Conservation (phyloP, 2,329 filamentous ascomycete genomes). For the Cercospora canescens region DNA sequence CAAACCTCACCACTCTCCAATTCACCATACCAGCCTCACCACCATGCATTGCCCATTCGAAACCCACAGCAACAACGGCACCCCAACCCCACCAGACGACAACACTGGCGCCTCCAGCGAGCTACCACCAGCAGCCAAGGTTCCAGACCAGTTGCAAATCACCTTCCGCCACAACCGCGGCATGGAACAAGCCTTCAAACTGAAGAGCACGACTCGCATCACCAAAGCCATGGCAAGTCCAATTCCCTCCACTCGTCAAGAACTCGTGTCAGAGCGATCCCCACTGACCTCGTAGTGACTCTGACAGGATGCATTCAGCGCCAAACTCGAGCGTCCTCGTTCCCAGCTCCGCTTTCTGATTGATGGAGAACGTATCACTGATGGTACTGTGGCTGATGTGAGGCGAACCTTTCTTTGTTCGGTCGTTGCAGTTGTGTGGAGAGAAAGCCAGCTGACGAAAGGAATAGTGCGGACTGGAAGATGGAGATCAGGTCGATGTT, state of each 20-base stretch:
- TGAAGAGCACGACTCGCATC: conserved; percentile 29
- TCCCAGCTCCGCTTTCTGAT: conserved; percentile 25
- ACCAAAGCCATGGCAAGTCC: conserved; percentile 27
- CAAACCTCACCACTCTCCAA: background rate
- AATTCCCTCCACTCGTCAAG: too few relatives aligned
- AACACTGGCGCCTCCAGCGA: background rate
- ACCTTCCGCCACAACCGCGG: conserved; percentile 22
- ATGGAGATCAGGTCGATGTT: conserved; percentile 28
- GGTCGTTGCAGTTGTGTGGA: background rate
- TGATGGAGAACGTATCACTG: conserved; percentile 25
- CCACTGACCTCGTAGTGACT: background rate
- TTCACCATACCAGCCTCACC: background rate
- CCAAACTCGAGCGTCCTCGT: conserved; percentile 14
- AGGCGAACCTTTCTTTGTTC: conserved; percentile 1
- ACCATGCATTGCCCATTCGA: background rate
- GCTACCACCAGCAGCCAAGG: background rate
- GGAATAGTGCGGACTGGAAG: conserved; percentile 25
- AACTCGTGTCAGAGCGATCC: too few relatives aligned
- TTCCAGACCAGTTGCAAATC: conserved; percentile 13
- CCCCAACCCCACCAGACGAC: background rate
- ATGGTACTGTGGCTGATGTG: conserved; percentile 24
- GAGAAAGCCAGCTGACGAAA: background rate
- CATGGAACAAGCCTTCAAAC: conserved; percentile 23
- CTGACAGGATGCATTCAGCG: conserved; percentile 17
- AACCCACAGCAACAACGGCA: background rate